Conservation (phyloP, 805 yeast genomes). For the Hanseniaspora guilliermondii region DNA sequence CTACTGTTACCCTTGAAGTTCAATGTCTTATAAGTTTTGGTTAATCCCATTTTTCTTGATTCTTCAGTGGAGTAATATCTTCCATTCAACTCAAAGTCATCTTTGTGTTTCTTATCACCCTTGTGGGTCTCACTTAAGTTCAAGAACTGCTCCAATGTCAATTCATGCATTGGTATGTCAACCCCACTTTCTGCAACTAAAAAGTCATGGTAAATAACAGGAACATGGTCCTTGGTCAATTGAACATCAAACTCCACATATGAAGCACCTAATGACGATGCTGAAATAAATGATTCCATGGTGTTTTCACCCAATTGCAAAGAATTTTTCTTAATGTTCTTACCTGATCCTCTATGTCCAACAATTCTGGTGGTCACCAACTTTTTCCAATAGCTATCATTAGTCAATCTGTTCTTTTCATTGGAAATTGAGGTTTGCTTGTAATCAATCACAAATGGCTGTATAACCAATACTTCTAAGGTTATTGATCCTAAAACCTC, state of each 20-base stretch:
- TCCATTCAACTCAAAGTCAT: slow-evolving; percentile 7
- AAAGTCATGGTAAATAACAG: slow-evolving; percentile 91
- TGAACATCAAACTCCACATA: slow-evolving; percentile 96
- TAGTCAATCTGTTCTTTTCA: slow-evolving; percentile 26
- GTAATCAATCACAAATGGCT: slow-evolving; percentile 38
- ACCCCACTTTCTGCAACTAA: slow-evolving; percentile 90
- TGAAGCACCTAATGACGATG: slow-evolving; percentile 90
- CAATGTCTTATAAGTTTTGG: slow-evolving; percentile 76
- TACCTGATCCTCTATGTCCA: slow-evolving; percentile 93
- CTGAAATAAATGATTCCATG: slow-evolving; percentile 86
- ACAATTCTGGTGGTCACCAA: slow-evolving; percentile 79
- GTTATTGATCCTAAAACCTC: slow-evolving; percentile 65
- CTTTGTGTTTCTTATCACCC: not conserved
- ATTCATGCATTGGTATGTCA: slow-evolving; percentile 88
- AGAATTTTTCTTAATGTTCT: slow-evolving; percentile 62
- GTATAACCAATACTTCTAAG: slow-evolving; percentile 62
- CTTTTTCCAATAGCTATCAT: slow-evolving; percentile 85
- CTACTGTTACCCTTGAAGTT: slow-evolving; percentile 89
- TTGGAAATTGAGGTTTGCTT: slow-evolving; percentile 19
- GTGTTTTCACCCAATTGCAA: slow-evolving; percentile 93
- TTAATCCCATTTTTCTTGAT: slow-evolving; percentile 60
- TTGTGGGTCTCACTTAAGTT: slow-evolving; percentile 30
- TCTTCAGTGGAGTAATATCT: slow-evolving; percentile 12
- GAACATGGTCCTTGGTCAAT: slow-evolving; percentile 76
- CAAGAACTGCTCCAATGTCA: slow-evolving; percentile 80